A percentile compares a stretch with the other conserved stretches of the same genome.
phyloP scores from a whole-genome alignment of 768 basidiomycete species.

The Candolleomyces aberdarensis region DNA sequence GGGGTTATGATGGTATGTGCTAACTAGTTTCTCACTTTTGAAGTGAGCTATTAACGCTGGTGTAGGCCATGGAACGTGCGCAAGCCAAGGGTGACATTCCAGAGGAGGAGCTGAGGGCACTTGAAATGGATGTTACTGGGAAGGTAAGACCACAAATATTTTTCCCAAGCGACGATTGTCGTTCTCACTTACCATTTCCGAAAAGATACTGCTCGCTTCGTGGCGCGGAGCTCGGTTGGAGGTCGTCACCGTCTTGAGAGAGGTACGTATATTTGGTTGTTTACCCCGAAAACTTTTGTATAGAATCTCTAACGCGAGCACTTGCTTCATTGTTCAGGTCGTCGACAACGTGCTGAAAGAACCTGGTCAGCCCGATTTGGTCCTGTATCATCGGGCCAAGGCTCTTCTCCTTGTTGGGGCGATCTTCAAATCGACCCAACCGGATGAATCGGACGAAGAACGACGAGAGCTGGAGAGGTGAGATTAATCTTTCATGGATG shows the following conservation, averaged over 20 bases:
- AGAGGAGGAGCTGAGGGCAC: slow-evolving; percentile 80
- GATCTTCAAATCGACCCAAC: slow-evolving; percentile 79
- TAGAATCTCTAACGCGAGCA: not conserved
- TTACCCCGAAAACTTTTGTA: not conserved
- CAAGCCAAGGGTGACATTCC: slow-evolving; percentile 86
- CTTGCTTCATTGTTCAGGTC: slow-evolving; percentile 40
- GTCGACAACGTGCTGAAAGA: slow-evolving; percentile 87
- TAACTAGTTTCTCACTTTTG: not conserved
- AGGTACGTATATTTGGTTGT: slow-evolving; percentile 30
- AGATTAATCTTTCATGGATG: slow-evolving; percentile 18
- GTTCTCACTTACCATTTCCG: not conserved
- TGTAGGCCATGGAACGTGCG: slow-evolving; percentile 84
- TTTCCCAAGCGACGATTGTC: too few species aligned
- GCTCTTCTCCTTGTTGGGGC: slow-evolving; percentile 87
- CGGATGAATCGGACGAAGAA: slow-evolving; percentile 93
- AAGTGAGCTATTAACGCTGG: slow-evolving; percentile 1
- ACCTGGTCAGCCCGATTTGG: slow-evolving; percentile 62
- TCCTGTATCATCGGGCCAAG: slow-evolving; percentile 82
- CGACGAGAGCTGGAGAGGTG: slow-evolving; percentile 92
- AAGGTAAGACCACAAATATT: slow-evolving; percentile 46
- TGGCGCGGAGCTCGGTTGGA: slow-evolving; percentile 98
- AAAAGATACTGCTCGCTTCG: slow-evolving; percentile 87
- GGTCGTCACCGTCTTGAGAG: slow-evolving; percentile 84
- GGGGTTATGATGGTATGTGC: slow-evolving; percentile 60
- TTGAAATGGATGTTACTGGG: slow-evolving; percentile 92